Evolutionary conservation across 768 basidiomycete species (phyloP), one percentile per base, ranked within the genome.

Genomic region (Daedaleopsis nitida): DNA sequence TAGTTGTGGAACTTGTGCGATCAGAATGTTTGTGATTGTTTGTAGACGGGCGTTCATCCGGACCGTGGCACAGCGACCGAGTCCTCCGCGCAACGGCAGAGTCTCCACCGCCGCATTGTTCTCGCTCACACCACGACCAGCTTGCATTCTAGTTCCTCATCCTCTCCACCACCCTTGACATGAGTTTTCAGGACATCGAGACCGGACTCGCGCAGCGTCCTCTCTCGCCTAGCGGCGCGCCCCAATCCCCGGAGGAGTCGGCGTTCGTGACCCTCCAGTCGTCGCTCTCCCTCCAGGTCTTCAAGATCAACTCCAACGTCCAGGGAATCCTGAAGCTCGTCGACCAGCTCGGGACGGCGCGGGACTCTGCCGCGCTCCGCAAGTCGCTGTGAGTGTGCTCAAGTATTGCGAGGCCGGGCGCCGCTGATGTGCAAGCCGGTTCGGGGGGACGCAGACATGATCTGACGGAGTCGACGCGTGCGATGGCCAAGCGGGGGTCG

Each of bases 281-380:
- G 3, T 92, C 92, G 14, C 75, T 94, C 61, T 90, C 90, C 1
- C 81, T 98, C 7, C 96, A 98, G 73, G 93, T 96, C 59, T 98
- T 98, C 88, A 98, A 98, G 84, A 94, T 98, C 79, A 96, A 96
- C 69, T 86, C 92, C 60, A 99, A 99, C 75, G 94, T 98, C 3
- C 93, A 96, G 70, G 96, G 92, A 16, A 96, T 99, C 52, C 75
- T 94, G 68, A 93, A 92, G 75, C 82, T 95, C n/a, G 93, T 98
- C n/a, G 95, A 98, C 70, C 92, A 96, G 73, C 83, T 99, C 1
- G 96, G 96, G 5, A 93, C 90, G 0, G 78, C 78, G 35, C 86
- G 86, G 69, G 96, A 98, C 73, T 92, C 89, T 17, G 85, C 88
- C 1, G 74, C 79, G 2, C 76, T 98, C 55, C 82, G 96, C 67